phyloP scores from a whole-genome alignment of 305 asterid genomes.

The Salvia sclarea region DNA sequence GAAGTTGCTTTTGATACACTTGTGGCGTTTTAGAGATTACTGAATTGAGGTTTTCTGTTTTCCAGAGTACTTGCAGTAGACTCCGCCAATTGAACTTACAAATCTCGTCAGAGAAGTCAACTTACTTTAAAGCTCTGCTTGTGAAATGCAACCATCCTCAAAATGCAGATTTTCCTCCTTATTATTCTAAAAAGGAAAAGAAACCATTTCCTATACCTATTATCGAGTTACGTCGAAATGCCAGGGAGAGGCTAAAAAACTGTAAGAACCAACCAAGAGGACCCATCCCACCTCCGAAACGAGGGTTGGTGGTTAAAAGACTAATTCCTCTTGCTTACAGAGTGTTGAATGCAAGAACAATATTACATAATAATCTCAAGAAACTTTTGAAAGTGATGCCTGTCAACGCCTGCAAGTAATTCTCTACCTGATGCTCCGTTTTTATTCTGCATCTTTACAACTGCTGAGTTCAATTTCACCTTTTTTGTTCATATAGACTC shows the following conservation, averaged over 20 bases:
- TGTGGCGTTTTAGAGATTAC: neutral
- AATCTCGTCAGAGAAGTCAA: constrained; percentile 34
- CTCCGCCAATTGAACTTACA: constrained; percentile 40
- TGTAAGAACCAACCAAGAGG: constrained; percentile 59
- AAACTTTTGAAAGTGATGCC: constrained; percentile 86
- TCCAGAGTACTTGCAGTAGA: constrained; percentile 54
- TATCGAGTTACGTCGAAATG: constrained; percentile 84
- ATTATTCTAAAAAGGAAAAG: constrained; percentile 83
- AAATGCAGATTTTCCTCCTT: constrained; percentile 91
- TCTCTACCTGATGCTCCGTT: constrained; percentile 33
- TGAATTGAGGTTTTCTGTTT: neutral
- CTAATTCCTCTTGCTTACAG: constrained; percentile 76
- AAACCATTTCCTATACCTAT: constrained; percentile 95
- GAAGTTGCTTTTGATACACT: constrained; percentile 2
- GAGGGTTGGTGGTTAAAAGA: constrained; percentile 71
- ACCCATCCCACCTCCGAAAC: constrained; percentile 77
- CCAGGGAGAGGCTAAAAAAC: constrained; percentile 82
- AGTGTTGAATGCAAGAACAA: constrained; percentile 70
- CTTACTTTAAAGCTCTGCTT: constrained; percentile 34
- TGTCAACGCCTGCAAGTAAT: constrained; percentile 88
- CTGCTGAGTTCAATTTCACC: neutral
- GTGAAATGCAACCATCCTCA: constrained; percentile 66
- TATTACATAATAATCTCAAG: constrained; percentile 79
- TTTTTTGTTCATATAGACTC: neutral
- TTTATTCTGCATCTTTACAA: constrained; percentile 21